Percentiles rank a stretch among this genome's conserved stretches.
phyloP scores from a whole-genome alignment of 257 asterid species.

The Fraxinus americana region DNA sequence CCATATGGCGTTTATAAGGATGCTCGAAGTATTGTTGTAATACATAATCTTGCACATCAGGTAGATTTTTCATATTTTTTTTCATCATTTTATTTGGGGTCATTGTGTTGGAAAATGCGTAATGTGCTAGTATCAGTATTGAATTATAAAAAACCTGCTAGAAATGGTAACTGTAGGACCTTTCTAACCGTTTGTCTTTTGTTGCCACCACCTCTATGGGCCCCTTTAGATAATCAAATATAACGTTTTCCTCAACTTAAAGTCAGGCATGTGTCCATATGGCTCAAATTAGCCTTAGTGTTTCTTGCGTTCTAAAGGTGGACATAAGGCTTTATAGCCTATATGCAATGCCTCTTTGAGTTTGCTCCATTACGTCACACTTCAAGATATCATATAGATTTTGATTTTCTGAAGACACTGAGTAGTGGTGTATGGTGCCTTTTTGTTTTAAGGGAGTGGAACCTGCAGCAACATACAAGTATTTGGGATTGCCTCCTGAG shows the following conservation, averaged over 20 bases:
- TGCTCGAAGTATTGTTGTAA: slow-evolving; percentile 78
- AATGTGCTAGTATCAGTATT: background rate
- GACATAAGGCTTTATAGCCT: background rate
- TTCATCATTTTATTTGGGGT: background rate
- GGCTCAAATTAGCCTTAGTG: slow-evolving; percentile 4
- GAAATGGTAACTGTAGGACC: slow-evolving; percentile 9
- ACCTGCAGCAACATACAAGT: slow-evolving; percentile 68
- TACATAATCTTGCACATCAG: slow-evolving; percentile 98
- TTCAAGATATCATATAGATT: background rate
- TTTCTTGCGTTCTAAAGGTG: background rate
- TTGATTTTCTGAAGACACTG: background rate
- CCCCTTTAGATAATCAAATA: slow-evolving; percentile 3
- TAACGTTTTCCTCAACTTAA: background rate
- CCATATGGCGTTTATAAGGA: slow-evolving; percentile 93
- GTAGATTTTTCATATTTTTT: slow-evolving; percentile 37
- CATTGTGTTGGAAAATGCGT: background rate
- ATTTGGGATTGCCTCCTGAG: slow-evolving; percentile 79
- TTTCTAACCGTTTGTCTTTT: background rate
- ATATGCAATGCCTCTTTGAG: background rate
- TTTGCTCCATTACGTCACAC: background rate
- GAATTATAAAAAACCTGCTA: background rate
- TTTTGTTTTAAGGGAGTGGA: slow-evolving; percentile 82
- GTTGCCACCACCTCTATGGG: background rate
- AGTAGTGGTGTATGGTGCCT: slow-evolving; percentile 12
- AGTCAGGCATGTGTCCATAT: background rate